A percentile compares a stretch with the other conserved stretches of the same genome.
phyloP scores from a whole-genome alignment of 306 rosid species.

The Sphenostylis stenocarpa region DNA sequence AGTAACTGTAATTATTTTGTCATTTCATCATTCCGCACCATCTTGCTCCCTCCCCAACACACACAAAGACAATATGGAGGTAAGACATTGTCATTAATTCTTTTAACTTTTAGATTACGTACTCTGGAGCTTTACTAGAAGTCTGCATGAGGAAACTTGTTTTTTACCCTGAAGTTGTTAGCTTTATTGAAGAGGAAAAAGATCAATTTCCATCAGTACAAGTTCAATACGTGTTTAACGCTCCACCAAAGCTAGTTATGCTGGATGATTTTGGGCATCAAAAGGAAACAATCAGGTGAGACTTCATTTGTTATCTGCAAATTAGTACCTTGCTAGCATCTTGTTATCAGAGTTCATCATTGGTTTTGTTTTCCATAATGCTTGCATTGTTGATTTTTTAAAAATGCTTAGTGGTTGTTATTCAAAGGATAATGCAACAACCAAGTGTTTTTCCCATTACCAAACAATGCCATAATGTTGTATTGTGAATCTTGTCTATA shows the following conservation, averaged over 20 bases:
- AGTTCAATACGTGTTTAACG: conserved; percentile 78
- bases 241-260: conserved; percentile 91
- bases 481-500: not conserved
- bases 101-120: conserved; percentile 55
- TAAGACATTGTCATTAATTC: not conserved
- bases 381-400: conserved; percentile 14
- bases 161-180: conserved; percentile 91
- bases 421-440: not conserved
- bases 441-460: not conserved
- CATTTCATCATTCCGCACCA: not conserved
- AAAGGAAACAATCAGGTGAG: conserved; percentile 87
- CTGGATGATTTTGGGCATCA: conserved; percentile 72
- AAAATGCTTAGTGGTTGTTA: not conserved
- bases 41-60: too few relatives aligned
- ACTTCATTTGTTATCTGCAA: conserved; percentile 1
- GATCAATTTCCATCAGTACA: conserved; percentile 71
- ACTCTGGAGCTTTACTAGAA: conserved; percentile 81
- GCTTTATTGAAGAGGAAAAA: conserved; percentile 91
- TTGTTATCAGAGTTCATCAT: not conserved
- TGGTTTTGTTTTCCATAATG: conserved; percentile 23
- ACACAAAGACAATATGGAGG: not conserved
- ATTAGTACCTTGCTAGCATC: not conserved
- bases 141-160: conserved; percentile 97
- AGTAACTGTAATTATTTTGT: not conserved
- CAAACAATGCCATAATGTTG: not conserved